Base-by-base conservation (phyloP, 345 rosid species). In the Rhizophora apiculata region DNA sequence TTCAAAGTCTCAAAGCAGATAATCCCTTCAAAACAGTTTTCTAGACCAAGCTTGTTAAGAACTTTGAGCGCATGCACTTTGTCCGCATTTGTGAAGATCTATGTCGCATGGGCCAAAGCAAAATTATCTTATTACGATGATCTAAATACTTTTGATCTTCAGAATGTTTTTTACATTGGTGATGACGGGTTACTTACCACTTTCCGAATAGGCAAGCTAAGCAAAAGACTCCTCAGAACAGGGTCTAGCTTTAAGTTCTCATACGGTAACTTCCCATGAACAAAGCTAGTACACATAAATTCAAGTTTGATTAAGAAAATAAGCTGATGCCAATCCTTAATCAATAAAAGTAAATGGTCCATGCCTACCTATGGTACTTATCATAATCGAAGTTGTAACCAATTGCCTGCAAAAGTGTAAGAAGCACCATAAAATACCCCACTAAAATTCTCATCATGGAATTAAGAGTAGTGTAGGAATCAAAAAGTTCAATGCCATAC, bases 11-110 rank as follows among this genome's bases (percentile, higher is more conserved):
- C 98, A 65, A 91, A 94, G 81, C 97, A 94, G 55, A 94, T 89
- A 52, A 91, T 86, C 74, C 97, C 97, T 86, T 91, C 96, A 24
- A 94, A 94, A 78, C 97, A 89, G 73, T 87, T 97, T 74, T 91
- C 89, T 53, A 94, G 72, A 54, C 98, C 97, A 9, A 94, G 87
- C 80, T 74, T 87, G 73, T 73, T 83, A 24, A 94, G 86, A 60
- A 77, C 95, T 65, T 86, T 87, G 16, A 73, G 87, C 4, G 95
- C 90, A 64, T 94, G 98, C 30, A 84, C 72, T 76, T 76, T 80
- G 72, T 94, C 96, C 36, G 97, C 97, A 80, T 94, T 94, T 26
- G 99, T 94, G 77, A 94, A 94, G 63, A 94, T 88, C 98, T 94
- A 62, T 32, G 60, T 60, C 62, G 63, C 51, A 37, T 16, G 2